phyloP scores from a whole-genome alignment of 139 green algal species.

The Tetraselmis striata region DNA sequence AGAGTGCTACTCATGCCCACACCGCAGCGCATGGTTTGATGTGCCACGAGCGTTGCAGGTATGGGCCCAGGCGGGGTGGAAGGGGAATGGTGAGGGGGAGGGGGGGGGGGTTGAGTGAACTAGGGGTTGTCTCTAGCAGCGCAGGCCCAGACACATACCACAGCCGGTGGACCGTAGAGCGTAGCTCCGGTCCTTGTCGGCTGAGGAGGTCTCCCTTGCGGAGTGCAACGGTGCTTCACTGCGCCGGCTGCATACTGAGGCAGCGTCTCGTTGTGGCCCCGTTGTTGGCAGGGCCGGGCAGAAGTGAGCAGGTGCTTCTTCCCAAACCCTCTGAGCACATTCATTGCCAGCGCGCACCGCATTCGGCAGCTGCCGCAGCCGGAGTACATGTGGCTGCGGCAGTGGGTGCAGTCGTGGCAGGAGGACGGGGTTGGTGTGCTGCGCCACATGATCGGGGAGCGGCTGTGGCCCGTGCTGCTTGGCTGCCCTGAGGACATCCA shows the following conservation, averaged over 20 bases:
- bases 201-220: no score
- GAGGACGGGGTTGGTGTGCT: neutral
- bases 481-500: neutral
- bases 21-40: neutral
- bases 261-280: no score
- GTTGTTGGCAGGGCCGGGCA: no score
- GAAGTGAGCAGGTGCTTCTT: neutral
- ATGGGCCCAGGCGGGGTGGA: no score
- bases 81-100: no score
- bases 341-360: neutral
- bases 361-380: neutral
- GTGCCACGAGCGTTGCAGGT: neutral
- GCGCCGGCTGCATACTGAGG: no score
- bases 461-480: neutral
- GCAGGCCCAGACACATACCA: no score
- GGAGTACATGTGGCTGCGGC: neutral
- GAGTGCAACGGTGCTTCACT: no score
- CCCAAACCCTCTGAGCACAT: neutral
- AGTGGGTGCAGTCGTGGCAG: neutral
- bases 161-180: no score
- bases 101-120: no score
- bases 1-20: neutral
- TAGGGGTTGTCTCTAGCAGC: no score
- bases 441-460: neutral
- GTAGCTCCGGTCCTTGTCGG: no score